A percentile compares a stretch with the other conserved stretches of the same genome.
Conservation (phyloP, 2,329 filamentous ascomycete genomes). For the Pseudogymnoascus sp. region DNA sequence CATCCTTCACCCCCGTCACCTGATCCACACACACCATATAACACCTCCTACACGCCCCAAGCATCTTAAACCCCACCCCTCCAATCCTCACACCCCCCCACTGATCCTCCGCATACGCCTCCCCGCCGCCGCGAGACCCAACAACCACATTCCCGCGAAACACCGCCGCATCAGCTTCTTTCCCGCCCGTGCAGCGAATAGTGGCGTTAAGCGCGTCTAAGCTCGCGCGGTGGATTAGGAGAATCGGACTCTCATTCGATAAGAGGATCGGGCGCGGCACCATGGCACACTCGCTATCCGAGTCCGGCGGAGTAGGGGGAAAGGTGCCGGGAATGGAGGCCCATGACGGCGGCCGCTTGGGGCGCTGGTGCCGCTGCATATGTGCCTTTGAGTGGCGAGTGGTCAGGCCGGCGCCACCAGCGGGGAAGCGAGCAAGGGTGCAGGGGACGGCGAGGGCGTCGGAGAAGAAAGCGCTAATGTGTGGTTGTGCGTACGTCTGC, state of each 20-base stretch:
- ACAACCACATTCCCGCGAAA: conserved; percentile 89
- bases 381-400: conserved; percentile 67
- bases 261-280: conserved; percentile 60
- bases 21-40: conserved; percentile 97
- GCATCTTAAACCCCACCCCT: conserved; percentile 56
- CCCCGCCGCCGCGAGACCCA: conserved; percentile 35
- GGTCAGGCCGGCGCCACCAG: conserved; percentile 52
- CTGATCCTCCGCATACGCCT: conserved; percentile 71
- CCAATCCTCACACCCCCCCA: conserved; percentile 69
- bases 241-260: conserved; percentile 89
- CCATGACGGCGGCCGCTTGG: conserved; percentile 28
- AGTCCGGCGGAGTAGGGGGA: conserved; percentile 51
- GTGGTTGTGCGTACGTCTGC: conserved; percentile 59
- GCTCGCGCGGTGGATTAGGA: conserved; percentile 75
- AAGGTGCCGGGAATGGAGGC: conserved; percentile 40
- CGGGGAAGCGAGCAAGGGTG: conserved; percentile 75
- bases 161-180: conserved; percentile 61
- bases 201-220: conserved; percentile 69
- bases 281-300: conserved; percentile 42
- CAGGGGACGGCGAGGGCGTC: conserved; percentile 70
- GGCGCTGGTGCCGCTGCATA: conserved; percentile 52
- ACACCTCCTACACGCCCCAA: conserved; percentile 81
- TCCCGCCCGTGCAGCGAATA: conserved; percentile 59
- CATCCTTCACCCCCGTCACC: conserved; percentile 65
- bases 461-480: conserved; percentile 73